A percentile compares a stretch with the other conserved stretches of the same genome.
phyloP scores from a whole-genome alignment of 257 asterid genomes.

The Craterostigma plantagineum region DNA sequence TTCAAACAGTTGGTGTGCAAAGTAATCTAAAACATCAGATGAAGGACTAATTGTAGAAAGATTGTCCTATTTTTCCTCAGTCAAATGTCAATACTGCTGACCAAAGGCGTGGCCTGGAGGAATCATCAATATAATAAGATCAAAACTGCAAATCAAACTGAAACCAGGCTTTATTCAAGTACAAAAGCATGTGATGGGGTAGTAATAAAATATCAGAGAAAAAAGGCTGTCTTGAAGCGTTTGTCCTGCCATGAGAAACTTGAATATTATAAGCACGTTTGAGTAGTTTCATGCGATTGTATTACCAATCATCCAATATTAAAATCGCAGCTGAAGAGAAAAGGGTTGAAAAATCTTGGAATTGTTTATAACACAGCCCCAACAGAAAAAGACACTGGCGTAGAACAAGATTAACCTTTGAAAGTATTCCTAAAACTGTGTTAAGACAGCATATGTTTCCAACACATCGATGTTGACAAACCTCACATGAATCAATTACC shows the following conservation, averaged over 20 bases:
- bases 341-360: constrained; percentile 21
- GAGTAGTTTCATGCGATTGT: no score
- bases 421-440: constrained; percentile 15
- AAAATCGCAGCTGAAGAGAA: constrained; percentile 16
- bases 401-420: constrained; percentile 29
- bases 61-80: constrained; percentile 19
- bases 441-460: constrained; percentile 5
- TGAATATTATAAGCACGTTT: constrained; percentile 24
- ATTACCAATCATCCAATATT: constrained; percentile 17
- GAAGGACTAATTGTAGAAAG: constrained; percentile 13
- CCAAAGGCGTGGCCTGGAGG: constrained; percentile 1
- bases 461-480: constrained; percentile 7
- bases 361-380: constrained; percentile 14
- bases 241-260: constrained; percentile 47
- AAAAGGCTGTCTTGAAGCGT: constrained; percentile 32
- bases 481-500: constrained; percentile 5
- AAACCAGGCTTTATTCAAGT: constrained; percentile 7
- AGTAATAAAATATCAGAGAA: constrained; percentile 27
- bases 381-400: constrained; percentile 22
- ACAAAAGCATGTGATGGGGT: constrained; percentile 57
- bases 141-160: no score
- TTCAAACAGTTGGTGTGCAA: constrained; percentile 6
- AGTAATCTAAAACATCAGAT: background rate
- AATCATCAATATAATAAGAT: constrained; percentile 13
- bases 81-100: constrained; percentile 45